phyloP scores from a whole-genome alignment of 2,329 filamentous ascomycete genomes.

The Monilinia aucupariae region DNA sequence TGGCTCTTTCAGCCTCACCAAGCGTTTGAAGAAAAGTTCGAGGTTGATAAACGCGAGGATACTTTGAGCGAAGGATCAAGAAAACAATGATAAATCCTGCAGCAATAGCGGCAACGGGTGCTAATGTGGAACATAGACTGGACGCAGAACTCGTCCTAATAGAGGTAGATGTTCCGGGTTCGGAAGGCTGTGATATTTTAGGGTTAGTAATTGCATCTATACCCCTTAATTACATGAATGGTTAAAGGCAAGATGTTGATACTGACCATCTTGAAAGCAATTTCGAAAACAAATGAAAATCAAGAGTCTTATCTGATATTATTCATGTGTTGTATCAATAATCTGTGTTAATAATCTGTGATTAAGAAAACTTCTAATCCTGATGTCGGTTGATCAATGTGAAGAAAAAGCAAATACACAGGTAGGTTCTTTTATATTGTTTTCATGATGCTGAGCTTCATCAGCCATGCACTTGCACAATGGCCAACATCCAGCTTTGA shows the following conservation, averaged over 20 bases:
- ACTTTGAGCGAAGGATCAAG: conserved; percentile 43
- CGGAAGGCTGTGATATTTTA: neutral
- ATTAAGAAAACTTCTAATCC: neutral
- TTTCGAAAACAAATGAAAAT: neutral
- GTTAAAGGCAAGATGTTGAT: neutral
- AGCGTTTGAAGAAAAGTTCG: conserved; percentile 49
- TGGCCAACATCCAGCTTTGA: neutral
- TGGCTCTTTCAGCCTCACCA: conserved; percentile 48
- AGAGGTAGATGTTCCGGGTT: conserved; percentile 7
- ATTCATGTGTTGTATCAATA: neutral
- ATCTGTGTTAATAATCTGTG: neutral
- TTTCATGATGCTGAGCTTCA: neutral
- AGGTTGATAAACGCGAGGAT: conserved; percentile 47
- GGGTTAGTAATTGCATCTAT: neutral
- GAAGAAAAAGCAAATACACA: neutral
- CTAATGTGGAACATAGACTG: conserved; percentile 44
- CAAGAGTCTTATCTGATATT: neutral
- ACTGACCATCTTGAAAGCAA: neutral
- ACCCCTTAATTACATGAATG: neutral
- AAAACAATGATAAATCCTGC: conserved; percentile 42
- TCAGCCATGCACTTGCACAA: neutral
- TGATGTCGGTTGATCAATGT: neutral
- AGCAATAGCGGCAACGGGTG: conserved; percentile 41
- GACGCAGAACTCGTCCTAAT: conserved; percentile 24
- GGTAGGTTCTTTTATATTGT: neutral